A percentile compares a stretch with the other conserved stretches of the same genome.
phyloP scores from a whole-genome alignment of 2,329 filamentous ascomycete genomes.

The Cercospora citrullina region DNA sequence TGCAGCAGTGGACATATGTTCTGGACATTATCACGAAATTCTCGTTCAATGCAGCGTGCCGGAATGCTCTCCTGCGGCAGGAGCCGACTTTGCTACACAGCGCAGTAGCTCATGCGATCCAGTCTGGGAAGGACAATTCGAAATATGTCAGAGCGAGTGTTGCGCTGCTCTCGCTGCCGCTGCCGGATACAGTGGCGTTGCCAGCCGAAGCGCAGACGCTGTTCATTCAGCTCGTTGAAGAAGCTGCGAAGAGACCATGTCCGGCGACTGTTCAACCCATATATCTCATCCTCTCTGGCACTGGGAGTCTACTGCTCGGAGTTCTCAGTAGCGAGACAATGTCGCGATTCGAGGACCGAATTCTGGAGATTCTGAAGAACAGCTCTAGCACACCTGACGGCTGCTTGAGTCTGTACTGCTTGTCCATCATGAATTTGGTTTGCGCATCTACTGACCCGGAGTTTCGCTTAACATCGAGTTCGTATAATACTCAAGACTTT shows the following conservation, averaged over 20 bases:
- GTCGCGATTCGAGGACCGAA: slow-evolving; percentile 34
- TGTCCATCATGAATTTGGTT: slow-evolving; percentile 41
- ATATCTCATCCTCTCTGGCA: slow-evolving; percentile 37
- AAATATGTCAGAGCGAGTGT: slow-evolving; percentile 32
- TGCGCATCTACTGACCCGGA: slow-evolving; percentile 28
- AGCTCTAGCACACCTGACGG: slow-evolving; percentile 32
- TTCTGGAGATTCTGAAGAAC: slow-evolving; percentile 38
- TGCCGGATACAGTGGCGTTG: slow-evolving; percentile 34
- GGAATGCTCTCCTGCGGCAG: slow-evolving; percentile 37
- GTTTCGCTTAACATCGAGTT: slow-evolving; percentile 26
- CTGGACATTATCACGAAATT: slow-evolving; percentile 53
- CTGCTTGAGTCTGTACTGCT: slow-evolving; percentile 39
- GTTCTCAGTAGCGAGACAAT: slow-evolving; percentile 34
- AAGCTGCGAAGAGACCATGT: slow-evolving; percentile 33
- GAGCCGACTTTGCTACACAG: slow-evolving; percentile 37
- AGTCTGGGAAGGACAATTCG: slow-evolving; percentile 18
- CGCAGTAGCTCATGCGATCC: slow-evolving; percentile 33
- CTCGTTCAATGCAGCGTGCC: slow-evolving; percentile 26
- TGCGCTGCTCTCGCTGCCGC: slow-evolving; percentile 34
- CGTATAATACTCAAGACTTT: slow-evolving; percentile 36
- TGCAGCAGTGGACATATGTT: slow-evolving; percentile 54
- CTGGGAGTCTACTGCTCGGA: slow-evolving; percentile 34
- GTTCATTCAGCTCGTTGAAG: slow-evolving; percentile 36
- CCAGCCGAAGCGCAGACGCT: slow-evolving; percentile 39
- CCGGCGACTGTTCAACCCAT: slow-evolving; percentile 35